These are phyloP conservation scores for Immersiella caudata DNA, from an alignment of 495 filamentous ascomycete genomes.

Conservation along the genomic window DNA sequence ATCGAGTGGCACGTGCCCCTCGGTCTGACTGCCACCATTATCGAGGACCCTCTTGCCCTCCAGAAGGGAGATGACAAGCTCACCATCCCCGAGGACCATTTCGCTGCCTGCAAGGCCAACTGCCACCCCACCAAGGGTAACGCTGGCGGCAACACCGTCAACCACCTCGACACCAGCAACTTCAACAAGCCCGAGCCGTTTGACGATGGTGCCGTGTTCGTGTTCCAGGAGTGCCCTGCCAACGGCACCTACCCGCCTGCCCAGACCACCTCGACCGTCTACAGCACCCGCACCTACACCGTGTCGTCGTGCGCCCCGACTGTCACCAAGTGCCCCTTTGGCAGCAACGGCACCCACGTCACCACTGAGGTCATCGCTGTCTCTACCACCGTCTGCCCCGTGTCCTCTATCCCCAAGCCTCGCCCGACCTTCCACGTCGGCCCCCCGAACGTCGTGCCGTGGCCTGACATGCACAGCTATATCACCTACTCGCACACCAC, in stretches of 20 bases:
- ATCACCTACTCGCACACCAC: not conserved
- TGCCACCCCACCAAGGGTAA: slow-evolving; percentile 52
- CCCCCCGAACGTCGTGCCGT: not conserved
- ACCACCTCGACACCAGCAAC: slow-evolving; percentile 60
- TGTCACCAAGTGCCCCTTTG: slow-evolving; percentile 58
- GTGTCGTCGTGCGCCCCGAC: slow-evolving; percentile 54
- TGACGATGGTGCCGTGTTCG: slow-evolving; percentile 6
- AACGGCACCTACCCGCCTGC: slow-evolving; percentile 8
- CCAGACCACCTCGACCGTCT: slow-evolving; percentile 25
- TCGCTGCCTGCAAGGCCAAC: slow-evolving; percentile 57
- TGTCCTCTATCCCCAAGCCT: slow-evolving; percentile 3
- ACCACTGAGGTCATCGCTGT: slow-evolving; percentile 36
- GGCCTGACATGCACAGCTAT: not conserved
- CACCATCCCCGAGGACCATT: slow-evolving; percentile 63
- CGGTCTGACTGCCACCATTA: slow-evolving; percentile 69
- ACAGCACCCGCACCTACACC: slow-evolving; percentile 23
- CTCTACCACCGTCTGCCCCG: slow-evolving; percentile 33
- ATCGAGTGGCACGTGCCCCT: slow-evolving; percentile 70
- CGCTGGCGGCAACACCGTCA: slow-evolving; percentile 63
- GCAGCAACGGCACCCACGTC: slow-evolving; percentile 22
- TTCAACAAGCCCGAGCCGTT: not conserved
- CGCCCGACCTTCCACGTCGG: not conserved
- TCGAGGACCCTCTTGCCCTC: slow-evolving; percentile 59
- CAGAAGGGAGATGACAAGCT: slow-evolving; percentile 51
- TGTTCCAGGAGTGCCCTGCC: not conserved